Evolutionary conservation across 805 yeast species (phyloP).

Genomic region (Deakozyma indianensis): DNA sequence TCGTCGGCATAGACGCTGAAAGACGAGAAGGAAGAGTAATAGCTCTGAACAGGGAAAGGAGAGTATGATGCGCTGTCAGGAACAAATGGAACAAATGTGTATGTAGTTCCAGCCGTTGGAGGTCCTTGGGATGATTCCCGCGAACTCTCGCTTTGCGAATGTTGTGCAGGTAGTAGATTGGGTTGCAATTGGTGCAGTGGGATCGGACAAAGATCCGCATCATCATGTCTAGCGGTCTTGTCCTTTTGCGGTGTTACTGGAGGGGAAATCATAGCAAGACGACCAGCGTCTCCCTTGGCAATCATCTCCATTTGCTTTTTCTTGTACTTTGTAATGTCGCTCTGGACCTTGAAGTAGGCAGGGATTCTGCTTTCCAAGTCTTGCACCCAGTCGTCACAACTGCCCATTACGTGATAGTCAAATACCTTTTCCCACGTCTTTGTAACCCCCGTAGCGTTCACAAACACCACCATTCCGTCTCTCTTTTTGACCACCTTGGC

Average conservation of each 20-base stretch:
- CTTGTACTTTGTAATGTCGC: slow-evolving; percentile 2
- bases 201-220: too few species aligned
- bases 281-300: too few species aligned
- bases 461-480: slow-evolving; percentile 59
- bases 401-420: slow-evolving; percentile 67
- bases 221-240: not conserved
- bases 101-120: slow-evolving; percentile 2
- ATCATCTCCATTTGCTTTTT: not conserved
- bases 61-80: too few species aligned
- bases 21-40: not conserved
- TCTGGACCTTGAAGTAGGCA: slow-evolving; percentile 43
- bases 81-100: not conserved
- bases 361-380: slow-evolving; percentile 41
- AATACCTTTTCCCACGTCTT: slow-evolving; percentile 53
- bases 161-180: too few species aligned
- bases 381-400: slow-evolving; percentile 71
- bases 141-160: not conserved
- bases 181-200: too few species aligned
- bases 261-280: not conserved
- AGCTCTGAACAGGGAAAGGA: not conserved
- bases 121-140: slow-evolving; percentile 4
- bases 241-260: slow-evolving; percentile 1
- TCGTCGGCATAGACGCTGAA: not conserved
- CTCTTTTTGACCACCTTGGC: slow-evolving; percentile 56
- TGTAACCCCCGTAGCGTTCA: slow-evolving; percentile 54